Conservation (phyloP, 2,329 filamentous ascomycete species). For the Monosporascus ibericus region DNA sequence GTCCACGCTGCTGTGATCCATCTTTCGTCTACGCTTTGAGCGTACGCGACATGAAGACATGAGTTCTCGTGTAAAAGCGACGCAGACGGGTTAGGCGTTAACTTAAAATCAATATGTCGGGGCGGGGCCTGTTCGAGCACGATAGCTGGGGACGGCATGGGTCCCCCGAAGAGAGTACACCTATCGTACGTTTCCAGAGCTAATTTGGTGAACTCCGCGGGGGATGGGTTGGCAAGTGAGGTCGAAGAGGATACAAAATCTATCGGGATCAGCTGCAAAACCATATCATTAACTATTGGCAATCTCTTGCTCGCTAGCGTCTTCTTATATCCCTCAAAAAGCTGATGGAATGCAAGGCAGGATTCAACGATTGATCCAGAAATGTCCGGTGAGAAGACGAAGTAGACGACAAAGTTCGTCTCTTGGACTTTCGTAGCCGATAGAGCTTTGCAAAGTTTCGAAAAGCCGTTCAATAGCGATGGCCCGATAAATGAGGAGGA, state of each 20-base stretch:
- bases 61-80: slow-evolving; percentile 74
- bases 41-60: slow-evolving; percentile 75
- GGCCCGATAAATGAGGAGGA: slow-evolving; percentile 36
- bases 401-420: slow-evolving; percentile 68
- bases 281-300: slow-evolving; percentile 55
- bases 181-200: slow-evolving; percentile 75
- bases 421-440: slow-evolving; percentile 35
- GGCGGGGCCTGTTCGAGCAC: slow-evolving; percentile 65
- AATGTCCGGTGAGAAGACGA: slow-evolving; percentile 63
- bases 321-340: slow-evolving; percentile 59
- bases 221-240: slow-evolving; percentile 56
- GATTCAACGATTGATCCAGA: slow-evolving; percentile 60
- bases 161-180: slow-evolving; percentile 52
- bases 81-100: slow-evolving; percentile 60
- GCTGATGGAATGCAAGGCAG: slow-evolving; percentile 66
- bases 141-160: slow-evolving; percentile 62
- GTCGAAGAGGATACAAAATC: slow-evolving; percentile 60
- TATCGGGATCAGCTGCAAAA: slow-evolving; percentile 69
- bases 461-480: slow-evolving; percentile 42
- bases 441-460: slow-evolving; percentile 41
- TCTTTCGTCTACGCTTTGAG: slow-evolving; percentile 65
- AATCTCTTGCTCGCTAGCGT: slow-evolving; percentile 43
- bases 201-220: slow-evolving; percentile 53
- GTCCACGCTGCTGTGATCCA: slow-evolving; percentile 82
- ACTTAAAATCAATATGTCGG: slow-evolving; percentile 68